Conservation (phyloP, 2,329 filamentous ascomycete species). For the Kalmusia sp. region DNA sequence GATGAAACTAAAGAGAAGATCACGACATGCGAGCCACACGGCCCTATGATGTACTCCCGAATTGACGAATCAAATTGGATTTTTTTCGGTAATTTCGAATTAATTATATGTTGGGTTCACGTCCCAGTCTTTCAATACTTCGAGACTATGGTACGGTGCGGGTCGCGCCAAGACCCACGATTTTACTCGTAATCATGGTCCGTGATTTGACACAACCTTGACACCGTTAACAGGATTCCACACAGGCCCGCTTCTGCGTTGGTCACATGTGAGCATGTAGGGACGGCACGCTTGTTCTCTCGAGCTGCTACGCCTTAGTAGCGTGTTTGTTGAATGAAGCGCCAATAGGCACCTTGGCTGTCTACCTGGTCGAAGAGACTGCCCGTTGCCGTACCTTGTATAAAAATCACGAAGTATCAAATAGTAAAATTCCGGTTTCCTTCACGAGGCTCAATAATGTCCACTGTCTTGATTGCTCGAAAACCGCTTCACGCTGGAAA, state of each 20-base stretch:
- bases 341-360: neutral
- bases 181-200: neutral
- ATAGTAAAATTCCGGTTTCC: too few species aligned
- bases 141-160: neutral
- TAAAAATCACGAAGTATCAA: too few species aligned
- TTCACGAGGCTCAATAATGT: too few species aligned
- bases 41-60: conserved; percentile 20
- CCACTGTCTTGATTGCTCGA: too few species aligned
- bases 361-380: neutral
- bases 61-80: conserved; percentile 14
- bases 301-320: too few species aligned
- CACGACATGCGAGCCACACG: conserved; percentile 18
- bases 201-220: neutral
- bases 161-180: neutral
- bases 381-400: neutral
- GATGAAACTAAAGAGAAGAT: conserved; percentile 21
- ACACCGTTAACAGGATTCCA: neutral
- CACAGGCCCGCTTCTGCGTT: neutral
- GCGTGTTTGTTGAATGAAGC: too few species aligned
- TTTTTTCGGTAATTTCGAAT: neutral
- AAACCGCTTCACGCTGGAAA: too few species aligned
- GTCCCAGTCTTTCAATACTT: neutral
- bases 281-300: too few species aligned
- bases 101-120: neutral
- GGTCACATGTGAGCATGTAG: neutral